A percentile compares a stretch with the other conserved stretches of the same genome.
phyloP scores from a whole-genome alignment of 805 yeast species.

The Ogataea methanolica region DNA sequence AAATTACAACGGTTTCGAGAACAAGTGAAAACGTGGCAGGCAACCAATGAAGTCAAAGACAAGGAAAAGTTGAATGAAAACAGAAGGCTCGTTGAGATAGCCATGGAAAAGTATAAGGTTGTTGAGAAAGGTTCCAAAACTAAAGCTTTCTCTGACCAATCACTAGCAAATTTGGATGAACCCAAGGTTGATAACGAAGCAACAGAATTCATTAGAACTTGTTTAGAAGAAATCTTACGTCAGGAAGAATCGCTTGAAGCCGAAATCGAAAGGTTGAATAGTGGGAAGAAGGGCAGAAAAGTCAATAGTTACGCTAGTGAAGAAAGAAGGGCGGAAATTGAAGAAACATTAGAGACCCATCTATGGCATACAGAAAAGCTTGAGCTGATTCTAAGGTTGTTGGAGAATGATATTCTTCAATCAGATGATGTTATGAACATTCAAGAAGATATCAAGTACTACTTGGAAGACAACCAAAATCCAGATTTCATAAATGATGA shows the following conservation, averaged over 20 bases:
- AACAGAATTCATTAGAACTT: slow-evolving; percentile 58
- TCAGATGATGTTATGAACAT: slow-evolving; percentile 71
- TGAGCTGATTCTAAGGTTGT: slow-evolving; percentile 67
- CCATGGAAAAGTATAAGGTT: slow-evolving; percentile 59
- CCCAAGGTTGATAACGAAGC: slow-evolving; percentile 78
- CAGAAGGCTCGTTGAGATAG: slow-evolving; percentile 35
- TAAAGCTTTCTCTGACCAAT: slow-evolving; percentile 56
- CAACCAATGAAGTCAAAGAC: slow-evolving; percentile 48
- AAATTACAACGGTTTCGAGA: slow-evolving; percentile 56
- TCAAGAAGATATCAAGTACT: slow-evolving; percentile 87
- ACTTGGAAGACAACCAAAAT: slow-evolving; percentile 89
- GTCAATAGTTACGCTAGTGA: slow-evolving; percentile 33
- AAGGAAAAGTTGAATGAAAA: slow-evolving; percentile 43
- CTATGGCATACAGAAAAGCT: slow-evolving; percentile 72
- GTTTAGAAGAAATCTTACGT: slow-evolving; percentile 73
- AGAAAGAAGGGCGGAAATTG: slow-evolving; percentile 52
- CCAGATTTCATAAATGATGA: slow-evolving; percentile 94
- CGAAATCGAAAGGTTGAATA: slow-evolving; percentile 50
- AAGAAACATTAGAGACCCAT: slow-evolving; percentile 67
- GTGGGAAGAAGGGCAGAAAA: slow-evolving; percentile 51
- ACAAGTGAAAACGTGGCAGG: slow-evolving; percentile 56
- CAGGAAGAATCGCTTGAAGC: slow-evolving; percentile 78
- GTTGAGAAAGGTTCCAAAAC: slow-evolving; percentile 54
- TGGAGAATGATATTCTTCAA: slow-evolving; percentile 75
- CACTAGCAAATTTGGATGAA: slow-evolving; percentile 41